A percentile compares a stretch with the other conserved stretches of the same genome.
phyloP scores from a whole-genome alignment of 768 basidiomycete genomes.

The Pisolithus microcarpus region DNA sequence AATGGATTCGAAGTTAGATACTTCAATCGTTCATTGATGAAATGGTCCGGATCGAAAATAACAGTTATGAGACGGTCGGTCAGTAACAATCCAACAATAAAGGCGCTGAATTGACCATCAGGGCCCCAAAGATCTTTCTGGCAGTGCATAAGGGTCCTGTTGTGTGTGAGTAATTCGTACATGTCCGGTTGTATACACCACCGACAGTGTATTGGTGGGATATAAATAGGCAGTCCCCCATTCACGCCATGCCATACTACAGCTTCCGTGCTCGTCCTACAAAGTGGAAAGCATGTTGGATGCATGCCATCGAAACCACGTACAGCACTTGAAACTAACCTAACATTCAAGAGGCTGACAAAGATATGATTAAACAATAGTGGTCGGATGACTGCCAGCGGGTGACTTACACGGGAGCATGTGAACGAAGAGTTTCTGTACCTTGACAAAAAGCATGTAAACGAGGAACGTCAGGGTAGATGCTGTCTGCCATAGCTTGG shows the following conservation, averaged over 20 bases:
- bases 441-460: slow-evolving; percentile 31
- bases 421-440: slow-evolving; percentile 24
- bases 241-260: too few relatives aligned
- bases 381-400: background rate
- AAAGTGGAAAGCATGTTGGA: background rate
- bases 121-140: slow-evolving; percentile 33
- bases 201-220: too few relatives aligned
- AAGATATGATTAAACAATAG: background rate
- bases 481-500: background rate
- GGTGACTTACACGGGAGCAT: slow-evolving; percentile 25
- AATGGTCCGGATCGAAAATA: slow-evolving; percentile 60
- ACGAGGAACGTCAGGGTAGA: slow-evolving; percentile 29
- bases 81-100: too few relatives aligned
- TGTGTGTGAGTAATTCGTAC: background rate
- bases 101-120: slow-evolving; percentile 19
- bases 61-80: too few relatives aligned
- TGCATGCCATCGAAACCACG: too few relatives aligned
- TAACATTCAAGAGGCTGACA: slow-evolving; percentile 20
- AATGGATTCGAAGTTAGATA: too few relatives aligned
- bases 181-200: too few relatives aligned
- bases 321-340: slow-evolving; percentile 2
- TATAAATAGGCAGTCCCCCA: too few relatives aligned
- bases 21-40: slow-evolving; percentile 55
- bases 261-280: too few relatives aligned
- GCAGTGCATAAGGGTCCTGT: slow-evolving; percentile 27